phyloP scores from a whole-genome alignment of 805 yeast species.

The Spathaspora passalidarum region DNA sequence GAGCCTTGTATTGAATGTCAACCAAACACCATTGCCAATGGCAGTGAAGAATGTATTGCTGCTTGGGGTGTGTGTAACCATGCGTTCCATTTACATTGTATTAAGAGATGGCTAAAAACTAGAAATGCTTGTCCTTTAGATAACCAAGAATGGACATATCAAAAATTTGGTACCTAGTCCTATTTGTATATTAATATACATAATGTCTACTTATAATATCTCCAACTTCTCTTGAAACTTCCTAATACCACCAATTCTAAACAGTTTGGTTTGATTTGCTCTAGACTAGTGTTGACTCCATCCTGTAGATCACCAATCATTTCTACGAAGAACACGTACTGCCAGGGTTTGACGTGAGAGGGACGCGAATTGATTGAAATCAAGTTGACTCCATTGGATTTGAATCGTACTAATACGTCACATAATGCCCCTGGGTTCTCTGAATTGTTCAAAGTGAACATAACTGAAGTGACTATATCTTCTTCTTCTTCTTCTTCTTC shows the following conservation, averaged over 20 bases:
- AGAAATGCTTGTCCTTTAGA: slow-evolving; percentile 97
- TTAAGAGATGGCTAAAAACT: slow-evolving; percentile 90
- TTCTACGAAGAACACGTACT: slow-evolving; percentile 79
- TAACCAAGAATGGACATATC: slow-evolving; percentile 79
- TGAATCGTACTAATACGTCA: slow-evolving; percentile 57
- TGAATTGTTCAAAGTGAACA: slow-evolving; percentile 62
- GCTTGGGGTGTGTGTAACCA: slow-evolving; percentile 98
- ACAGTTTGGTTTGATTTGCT: slow-evolving; percentile 43
- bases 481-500: neutral
- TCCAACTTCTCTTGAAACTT: slow-evolving; percentile 45
- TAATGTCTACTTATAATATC: slow-evolving; percentile 29
- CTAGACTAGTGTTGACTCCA: slow-evolving; percentile 31
- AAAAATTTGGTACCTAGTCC: slow-evolving; percentile 64
- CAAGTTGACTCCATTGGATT: slow-evolving; percentile 56
- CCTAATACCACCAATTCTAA: slow-evolving; percentile 59
- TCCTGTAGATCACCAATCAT: slow-evolving; percentile 43
- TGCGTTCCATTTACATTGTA: slow-evolving; percentile 98
- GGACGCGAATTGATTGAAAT: slow-evolving; percentile 79
- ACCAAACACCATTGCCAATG: slow-evolving; percentile 58
- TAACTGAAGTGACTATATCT: slow-evolving; percentile 48
- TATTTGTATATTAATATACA: neutral
- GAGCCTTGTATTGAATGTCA: slow-evolving; percentile 98
- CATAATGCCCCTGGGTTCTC: slow-evolving; percentile 70
- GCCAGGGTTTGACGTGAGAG: slow-evolving; percentile 65
- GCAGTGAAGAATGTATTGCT: slow-evolving; percentile 76